Evolutionary conservation across 1,284 basidiomycete genomes (phyloP), one percentile per base, ranked within the genome.

Genomic region (Tilletia caries): DNA sequence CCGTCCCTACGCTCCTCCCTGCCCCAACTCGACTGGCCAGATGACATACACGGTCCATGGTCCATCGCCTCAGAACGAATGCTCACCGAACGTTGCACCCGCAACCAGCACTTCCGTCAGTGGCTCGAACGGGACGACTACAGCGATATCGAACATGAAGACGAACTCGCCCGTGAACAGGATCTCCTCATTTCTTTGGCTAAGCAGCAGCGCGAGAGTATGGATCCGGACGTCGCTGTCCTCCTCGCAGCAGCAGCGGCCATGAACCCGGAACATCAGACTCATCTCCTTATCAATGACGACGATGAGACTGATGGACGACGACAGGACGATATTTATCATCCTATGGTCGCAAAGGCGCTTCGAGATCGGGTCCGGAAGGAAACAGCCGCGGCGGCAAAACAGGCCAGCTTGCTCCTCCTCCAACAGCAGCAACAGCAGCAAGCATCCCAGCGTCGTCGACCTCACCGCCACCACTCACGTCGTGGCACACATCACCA

Each of bases 291-390:
- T 15, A 41, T 13, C 48, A 50, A 50, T n/a, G 20, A 20, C 48
- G 23, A 50, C 12, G 48, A 50, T 18, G 48, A 50, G 15, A 41
- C 8, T 41, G 10, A 41, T 10, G 37, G 8, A 1, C 37, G 37
- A 41, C 37, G 37, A 15, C 37, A 41, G 37, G 37, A 67, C n/a
- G 67, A 68, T n/a, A 75, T 77, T 64, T 67, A 70, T 41, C 78
- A 79, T 54, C 78, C 78, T n/a, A 79, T 79, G 78, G 75, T 79
- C 15, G 78, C 78, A 54, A 79, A 79, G 66, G 78, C 74, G 2
- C 60, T 79, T 60, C 70, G 74, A 46, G 78, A 79, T 66, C 77
- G 78, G 10, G 71, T 73, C 29, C 72, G 74, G 64, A 76, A 71
- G 48, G 60, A 71, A 10, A 41, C 37, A 41, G 37, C 8, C n/a